A percentile compares a stretch with the other conserved stretches of the same genome.
phyloP scores from a whole-genome alignment of 2,329 filamentous ascomycete species.

The Diaporthe citri region DNA sequence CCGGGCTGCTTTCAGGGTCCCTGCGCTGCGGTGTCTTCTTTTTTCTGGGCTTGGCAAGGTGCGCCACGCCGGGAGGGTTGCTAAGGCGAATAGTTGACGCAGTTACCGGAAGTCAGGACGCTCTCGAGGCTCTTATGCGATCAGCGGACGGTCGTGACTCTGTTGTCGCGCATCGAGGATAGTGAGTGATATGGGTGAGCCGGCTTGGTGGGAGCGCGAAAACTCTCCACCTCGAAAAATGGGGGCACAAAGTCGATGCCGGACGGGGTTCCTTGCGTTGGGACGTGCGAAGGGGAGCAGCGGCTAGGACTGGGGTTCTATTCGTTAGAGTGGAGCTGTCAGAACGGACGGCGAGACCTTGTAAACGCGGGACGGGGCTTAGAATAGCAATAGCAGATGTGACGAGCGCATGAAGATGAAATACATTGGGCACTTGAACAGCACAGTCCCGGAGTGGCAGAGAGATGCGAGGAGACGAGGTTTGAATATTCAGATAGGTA shows the following conservation, averaged over 20 bases:
- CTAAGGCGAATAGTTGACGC: slow-evolving; percentile 35
- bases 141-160: slow-evolving; percentile 37
- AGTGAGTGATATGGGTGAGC: slow-evolving; percentile 45
- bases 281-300: slow-evolving; percentile 38
- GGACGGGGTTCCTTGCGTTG: slow-evolving; percentile 45
- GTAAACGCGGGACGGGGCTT: slow-evolving; percentile 37
- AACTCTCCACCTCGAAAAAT: slow-evolving; percentile 51
- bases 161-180: slow-evolving; percentile 41
- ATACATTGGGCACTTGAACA: slow-evolving; percentile 36
- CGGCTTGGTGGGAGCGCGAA: slow-evolving; percentile 45
- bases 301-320: slow-evolving; percentile 42
- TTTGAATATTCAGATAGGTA: slow-evolving; percentile 27
- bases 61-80: slow-evolving; percentile 30
- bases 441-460: slow-evolving; percentile 15
- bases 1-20: slow-evolving; percentile 55
- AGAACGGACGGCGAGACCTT: slow-evolving; percentile 40
- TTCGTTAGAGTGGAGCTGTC: slow-evolving; percentile 40
- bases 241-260: slow-evolving; percentile 51
- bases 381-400: slow-evolving; percentile 35
- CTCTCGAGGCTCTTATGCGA: slow-evolving; percentile 38
- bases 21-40: slow-evolving; percentile 50
- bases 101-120: slow-evolving; percentile 35
- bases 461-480: slow-evolving; percentile 25
- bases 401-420: slow-evolving; percentile 37
- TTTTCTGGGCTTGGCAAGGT: slow-evolving; percentile 40